Percentiles rank a stretch among this genome's conserved stretches.
Evolutionary conservation across 495 filamentous ascomycete species (phyloP).

Genomic region (Penicillium simplicissimum): DNA sequence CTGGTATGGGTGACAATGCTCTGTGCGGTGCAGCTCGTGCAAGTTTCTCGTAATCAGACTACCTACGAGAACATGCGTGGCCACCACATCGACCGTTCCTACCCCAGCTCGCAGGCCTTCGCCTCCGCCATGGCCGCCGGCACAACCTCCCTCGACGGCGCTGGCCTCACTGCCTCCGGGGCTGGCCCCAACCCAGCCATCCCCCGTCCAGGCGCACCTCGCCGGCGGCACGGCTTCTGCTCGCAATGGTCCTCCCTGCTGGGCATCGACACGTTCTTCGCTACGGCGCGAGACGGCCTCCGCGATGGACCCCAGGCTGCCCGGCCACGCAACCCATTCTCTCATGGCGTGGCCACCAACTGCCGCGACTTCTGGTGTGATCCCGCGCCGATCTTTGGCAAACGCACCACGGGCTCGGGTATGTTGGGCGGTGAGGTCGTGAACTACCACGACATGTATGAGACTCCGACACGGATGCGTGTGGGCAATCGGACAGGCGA

Average conservation of each 20-base stretch:
- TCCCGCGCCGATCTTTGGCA: constrained; percentile 76
- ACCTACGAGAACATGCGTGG: constrained; percentile 94
- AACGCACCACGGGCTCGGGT: constrained; percentile 68
- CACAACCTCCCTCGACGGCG: constrained; percentile 63
- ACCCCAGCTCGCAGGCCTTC: constrained; percentile 62
- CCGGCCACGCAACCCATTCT: constrained; percentile 76
- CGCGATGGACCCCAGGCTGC: constrained; percentile 50
- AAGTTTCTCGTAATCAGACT: constrained; percentile 87
- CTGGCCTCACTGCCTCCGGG: constrained; percentile 61
- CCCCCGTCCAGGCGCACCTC: constrained; percentile 44
- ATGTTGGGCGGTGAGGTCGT: constrained; percentile 76
- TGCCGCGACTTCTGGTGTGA: constrained; percentile 98
- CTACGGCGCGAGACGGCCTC: constrained; percentile 69
- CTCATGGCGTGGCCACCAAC: constrained; percentile 75
- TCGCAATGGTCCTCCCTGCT: constrained; percentile 80
- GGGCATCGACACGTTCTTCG: constrained; percentile 89
- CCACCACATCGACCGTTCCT: constrained; percentile 53
- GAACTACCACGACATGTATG: constrained; percentile 89
- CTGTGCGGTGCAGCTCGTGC: constrained; percentile 84
- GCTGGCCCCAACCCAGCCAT: constrained; percentile 51
- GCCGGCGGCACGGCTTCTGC: constrained; percentile 60
- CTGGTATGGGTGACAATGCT: constrained; percentile 96
- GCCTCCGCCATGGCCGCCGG: constrained; percentile 78
- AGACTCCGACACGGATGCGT: constrained; percentile 69
- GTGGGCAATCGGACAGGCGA: constrained; percentile 32